Base-by-base conservation (phyloP, 805 yeast species). In the Candida awuae region DNA sequence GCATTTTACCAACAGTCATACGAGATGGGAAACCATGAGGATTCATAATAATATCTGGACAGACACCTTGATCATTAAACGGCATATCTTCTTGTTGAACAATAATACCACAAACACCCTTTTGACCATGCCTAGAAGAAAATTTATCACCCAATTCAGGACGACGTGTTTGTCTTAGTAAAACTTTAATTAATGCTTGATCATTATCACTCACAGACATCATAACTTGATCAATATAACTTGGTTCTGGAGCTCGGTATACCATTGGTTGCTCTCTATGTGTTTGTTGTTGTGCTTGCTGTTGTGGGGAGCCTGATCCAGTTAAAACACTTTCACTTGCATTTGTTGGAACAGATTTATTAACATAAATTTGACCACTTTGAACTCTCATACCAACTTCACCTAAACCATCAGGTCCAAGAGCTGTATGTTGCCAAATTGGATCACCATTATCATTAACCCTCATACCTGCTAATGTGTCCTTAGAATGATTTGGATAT, bases 11-110 rank as follows among this genome's bases (percentile, higher is more conserved):
- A 15, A 92, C 97, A 29, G 98, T 92, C 98, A 92, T 92, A 74
- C 98, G 94, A 26, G 97, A 90, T 46, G 98, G 98, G 80, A 90
- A 92, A 67, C 97, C 98, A 61, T 90, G 98, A 2, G 98, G 98
- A 57, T 90, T 90, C 97, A 90, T 90, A 55, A 90, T 90, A 48
- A 90, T 88, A 65, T 90, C 98, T 0, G 98, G 98, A 3, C 77
- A 69, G 19, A 92, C 74, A 58, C 98, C 98, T 42, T 79, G 74
- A 52, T 92, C 97, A 56, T 80, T 85, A 63, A 90, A 90, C 12
- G 98, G 98, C 71, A 90, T 71, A 55, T 90, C 98, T 52, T 90
- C 97, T 58, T 90, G 97, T 51, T 86, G 87, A 5, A 90, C 97
- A 59, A 90, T 92, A 50, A 92, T 86, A 65, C 98, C 97, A 68